Evolutionary conservation across 257 asterid species (phyloP).

Genomic region (Thymus mandschuricus): DNA sequence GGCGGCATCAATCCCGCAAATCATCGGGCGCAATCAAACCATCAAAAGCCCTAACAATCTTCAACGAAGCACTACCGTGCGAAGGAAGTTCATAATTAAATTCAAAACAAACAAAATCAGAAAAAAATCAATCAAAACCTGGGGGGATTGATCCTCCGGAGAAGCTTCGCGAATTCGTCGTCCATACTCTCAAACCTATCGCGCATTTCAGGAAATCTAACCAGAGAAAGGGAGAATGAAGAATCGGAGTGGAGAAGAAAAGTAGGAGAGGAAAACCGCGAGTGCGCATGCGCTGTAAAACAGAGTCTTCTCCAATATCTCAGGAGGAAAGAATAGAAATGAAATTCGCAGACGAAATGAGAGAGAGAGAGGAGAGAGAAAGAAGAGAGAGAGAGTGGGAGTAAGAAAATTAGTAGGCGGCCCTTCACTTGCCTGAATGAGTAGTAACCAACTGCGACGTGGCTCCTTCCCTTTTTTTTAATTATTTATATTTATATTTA

Average conservation of each 20-base stretch:
- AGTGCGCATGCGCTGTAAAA: constrained; percentile 35
- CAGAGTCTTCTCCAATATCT: constrained; percentile 50
- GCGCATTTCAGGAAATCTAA: constrained; percentile 33
- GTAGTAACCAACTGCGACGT: constrained; percentile 25
- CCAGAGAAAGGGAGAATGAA: not conserved
- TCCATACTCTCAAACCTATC: constrained; percentile 49
- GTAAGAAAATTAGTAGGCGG: constrained; percentile 24
- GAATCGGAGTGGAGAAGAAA: constrained; percentile 6
- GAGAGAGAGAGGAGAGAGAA: constrained; percentile 26
- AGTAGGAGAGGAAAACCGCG: not conserved
- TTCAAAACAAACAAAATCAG: not conserved
- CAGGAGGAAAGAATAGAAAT: constrained; percentile 31
- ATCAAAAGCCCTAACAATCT: constrained; percentile 11
- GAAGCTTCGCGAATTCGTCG: constrained; percentile 75
- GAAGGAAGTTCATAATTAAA: not conserved
- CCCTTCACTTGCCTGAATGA: constrained; percentile 36
- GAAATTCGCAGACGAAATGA: constrained; percentile 25
- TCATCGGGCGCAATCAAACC: not conserved
- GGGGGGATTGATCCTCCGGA: constrained; percentile 77
- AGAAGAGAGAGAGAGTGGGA: constrained; percentile 14
- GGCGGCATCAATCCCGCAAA: constrained; percentile 22
- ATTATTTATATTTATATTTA: not conserved
- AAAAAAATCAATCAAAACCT: constrained; percentile 37
- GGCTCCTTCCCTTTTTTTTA: constrained; percentile 2
- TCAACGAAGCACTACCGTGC: not conserved